Evolutionary conservation across 495 filamentous ascomycete species (phyloP).

Genomic region (Talaromyces stipitatus): DNA sequence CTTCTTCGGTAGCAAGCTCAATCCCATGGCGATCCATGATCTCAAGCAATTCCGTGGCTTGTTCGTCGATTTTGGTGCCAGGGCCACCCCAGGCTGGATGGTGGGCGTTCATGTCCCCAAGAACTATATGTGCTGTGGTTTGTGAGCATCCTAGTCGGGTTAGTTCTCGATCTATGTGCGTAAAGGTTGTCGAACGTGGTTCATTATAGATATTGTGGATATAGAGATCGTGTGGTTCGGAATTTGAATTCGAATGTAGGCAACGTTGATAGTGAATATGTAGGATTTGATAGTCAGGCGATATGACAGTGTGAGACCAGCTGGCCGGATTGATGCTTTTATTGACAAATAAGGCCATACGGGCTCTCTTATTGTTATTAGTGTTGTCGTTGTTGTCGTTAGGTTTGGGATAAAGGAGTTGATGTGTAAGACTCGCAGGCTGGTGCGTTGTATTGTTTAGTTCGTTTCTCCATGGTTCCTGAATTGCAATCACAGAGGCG

Average conservation of each 20-base stretch:
- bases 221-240: neutral
- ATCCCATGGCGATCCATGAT: too few species aligned
- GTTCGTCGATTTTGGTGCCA: neutral
- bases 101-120: conserved; percentile 21
- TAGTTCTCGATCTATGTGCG: neutral
- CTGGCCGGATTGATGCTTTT: neutral
- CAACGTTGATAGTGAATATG: neutral
- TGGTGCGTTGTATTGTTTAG: conserved; percentile 12
- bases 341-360: conserved; percentile 8
- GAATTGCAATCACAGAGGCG: conserved; percentile 13
- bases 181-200: neutral
- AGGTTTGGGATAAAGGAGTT: conserved; percentile 8
- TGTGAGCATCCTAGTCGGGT: neutral
- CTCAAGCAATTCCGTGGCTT: neutral
- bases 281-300: conserved; percentile 2
- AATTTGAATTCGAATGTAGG: too few species aligned
- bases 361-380: too few species aligned
- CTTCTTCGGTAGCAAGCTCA: too few species aligned
- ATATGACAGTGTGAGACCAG: neutral
- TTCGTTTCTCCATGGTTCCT: conserved; percentile 14
- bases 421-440: conserved; percentile 3
- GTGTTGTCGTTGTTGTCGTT: neutral
- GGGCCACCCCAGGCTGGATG: conserved; percentile 13
- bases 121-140: conserved; percentile 8
- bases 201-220: conserved; percentile 9